These are phyloP conservation scores for Polytrichum commune DNA, from an alignment of 225 moss, liverwort and hornwort genomes.

Conservation along the genomic window DNA sequence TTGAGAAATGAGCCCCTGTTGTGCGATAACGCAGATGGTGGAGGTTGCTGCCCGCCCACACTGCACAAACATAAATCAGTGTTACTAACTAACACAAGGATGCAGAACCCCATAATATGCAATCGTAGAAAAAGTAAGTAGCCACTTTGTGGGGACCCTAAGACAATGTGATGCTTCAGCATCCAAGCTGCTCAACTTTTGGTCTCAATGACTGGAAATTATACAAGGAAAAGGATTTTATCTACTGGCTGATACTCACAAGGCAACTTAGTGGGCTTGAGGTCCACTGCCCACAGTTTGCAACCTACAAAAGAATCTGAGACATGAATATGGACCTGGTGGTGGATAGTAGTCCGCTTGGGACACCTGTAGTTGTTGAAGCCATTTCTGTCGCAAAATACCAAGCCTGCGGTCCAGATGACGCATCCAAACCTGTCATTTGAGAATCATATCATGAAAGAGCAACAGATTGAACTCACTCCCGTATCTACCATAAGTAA, in stretches of 20 bases:
- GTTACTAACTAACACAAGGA: constrained; percentile 8
- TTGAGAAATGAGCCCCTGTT: constrained; percentile 25
- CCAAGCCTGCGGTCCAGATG: not conserved
- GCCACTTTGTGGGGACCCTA: not conserved
- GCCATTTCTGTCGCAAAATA: not conserved
- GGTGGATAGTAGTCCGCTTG: constrained; percentile 1
- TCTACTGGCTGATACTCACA: too few species aligned
- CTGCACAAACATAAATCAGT: constrained; percentile 20
- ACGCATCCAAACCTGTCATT: not conserved
- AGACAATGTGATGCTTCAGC: too few species aligned
- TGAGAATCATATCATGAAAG: too few species aligned
- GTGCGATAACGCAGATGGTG: constrained; percentile 12
- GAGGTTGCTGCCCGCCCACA: constrained; percentile 9
- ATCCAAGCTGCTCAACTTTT: too few species aligned
- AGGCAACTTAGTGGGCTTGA: too few species aligned
- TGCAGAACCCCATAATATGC: constrained; percentile 10
- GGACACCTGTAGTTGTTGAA: not conserved
- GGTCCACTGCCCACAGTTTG: too few species aligned
- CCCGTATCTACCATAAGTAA: too few species aligned
- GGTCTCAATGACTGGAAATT: too few species aligned
- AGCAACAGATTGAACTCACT: too few species aligned
- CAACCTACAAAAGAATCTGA: too few species aligned
- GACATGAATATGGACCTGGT: too few species aligned
- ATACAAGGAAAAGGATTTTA: too few species aligned
- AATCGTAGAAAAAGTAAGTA: not conserved